A percentile compares a stretch with the other conserved stretches of the same genome.
These are phyloP conservation scores for Hypoxylon sp. DNA, from an alignment of 2,329 filamentous ascomycete genomes.

Conservation along the genomic window DNA sequence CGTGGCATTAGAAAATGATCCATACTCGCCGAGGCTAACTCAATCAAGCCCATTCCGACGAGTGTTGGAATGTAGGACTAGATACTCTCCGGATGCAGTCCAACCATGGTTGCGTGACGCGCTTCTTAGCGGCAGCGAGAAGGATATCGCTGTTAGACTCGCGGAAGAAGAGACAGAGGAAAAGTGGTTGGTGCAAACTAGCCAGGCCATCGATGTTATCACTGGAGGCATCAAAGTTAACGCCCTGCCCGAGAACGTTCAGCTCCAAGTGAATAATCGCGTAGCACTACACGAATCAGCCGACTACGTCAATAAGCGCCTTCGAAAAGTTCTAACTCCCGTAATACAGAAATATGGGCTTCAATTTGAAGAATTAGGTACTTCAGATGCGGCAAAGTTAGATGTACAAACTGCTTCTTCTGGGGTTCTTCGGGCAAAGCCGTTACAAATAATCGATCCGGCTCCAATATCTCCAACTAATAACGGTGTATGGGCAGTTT, in stretches of 20 bases:
- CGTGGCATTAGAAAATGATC: conserved; percentile 32
- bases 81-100: conserved; percentile 63
- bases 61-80: conserved; percentile 66
- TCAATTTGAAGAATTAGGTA: conserved; percentile 56
- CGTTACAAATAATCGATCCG: conserved; percentile 40
- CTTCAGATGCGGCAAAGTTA: conserved; percentile 32
- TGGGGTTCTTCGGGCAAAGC: conserved; percentile 9
- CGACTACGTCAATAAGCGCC: conserved; percentile 57
- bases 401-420: conserved; percentile 3
- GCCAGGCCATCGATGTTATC: conserved; percentile 64
- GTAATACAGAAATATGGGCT: conserved; percentile 62
- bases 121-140: conserved; percentile 41
- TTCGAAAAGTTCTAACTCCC: conserved; percentile 58
- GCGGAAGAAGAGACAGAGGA: conserved; percentile 55
- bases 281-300: conserved; percentile 64
- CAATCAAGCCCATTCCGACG: conserved; percentile 59
- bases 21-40: conserved; percentile 28
- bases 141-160: conserved; percentile 53
- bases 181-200: conserved; percentile 64
- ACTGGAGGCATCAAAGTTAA: conserved; percentile 65
- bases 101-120: conserved; percentile 56
- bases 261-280: conserved; percentile 64
- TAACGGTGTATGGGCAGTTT: conserved; percentile 54
- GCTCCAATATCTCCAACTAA: conserved; percentile 52
- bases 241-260: conserved; percentile 63